Evolutionary conservation across 2,329 filamentous ascomycete genomes (phyloP).

Genomic region (Fusarium algeriense): DNA sequence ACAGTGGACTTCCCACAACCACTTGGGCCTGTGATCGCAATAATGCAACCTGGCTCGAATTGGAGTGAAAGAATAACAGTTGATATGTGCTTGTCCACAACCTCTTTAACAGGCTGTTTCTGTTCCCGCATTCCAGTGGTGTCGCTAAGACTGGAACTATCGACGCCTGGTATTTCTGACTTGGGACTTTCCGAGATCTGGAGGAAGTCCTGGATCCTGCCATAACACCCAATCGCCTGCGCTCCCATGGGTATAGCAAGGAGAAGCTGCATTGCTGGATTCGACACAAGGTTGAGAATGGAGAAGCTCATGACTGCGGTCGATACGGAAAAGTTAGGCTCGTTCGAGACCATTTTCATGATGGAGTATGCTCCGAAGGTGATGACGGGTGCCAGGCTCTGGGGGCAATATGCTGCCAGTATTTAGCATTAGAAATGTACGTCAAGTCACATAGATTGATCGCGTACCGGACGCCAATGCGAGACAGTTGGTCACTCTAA

Average conservation of each 20-base stretch:
- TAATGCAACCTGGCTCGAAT: background rate
- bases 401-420: background rate
- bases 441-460: too few relatives aligned
- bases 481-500: background rate
- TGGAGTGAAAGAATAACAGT: too few relatives aligned
- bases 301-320: conserved; percentile 4
- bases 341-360: background rate
- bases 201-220: background rate
- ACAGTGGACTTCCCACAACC: conserved; percentile 3
- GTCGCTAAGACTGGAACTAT: too few relatives aligned
- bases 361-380: conserved; percentile 5
- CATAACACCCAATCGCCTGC: conserved; percentile 5
- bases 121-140: too few relatives aligned
- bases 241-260: conserved; percentile 3
- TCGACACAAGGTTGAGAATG: background rate
- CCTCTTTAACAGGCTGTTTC: too few relatives aligned
- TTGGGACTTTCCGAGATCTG: background rate
- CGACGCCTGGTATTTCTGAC: too few relatives aligned
- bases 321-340: background rate
- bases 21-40: conserved; percentile 2
- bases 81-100: too few relatives aligned
- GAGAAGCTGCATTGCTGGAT: conserved; percentile 2
- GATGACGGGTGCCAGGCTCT: background rate
- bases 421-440: too few relatives aligned
- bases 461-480: background rate